Conservation (phyloP, 2,329 filamentous ascomycete genomes). For the Neopestalotiopsis sp. region DNA sequence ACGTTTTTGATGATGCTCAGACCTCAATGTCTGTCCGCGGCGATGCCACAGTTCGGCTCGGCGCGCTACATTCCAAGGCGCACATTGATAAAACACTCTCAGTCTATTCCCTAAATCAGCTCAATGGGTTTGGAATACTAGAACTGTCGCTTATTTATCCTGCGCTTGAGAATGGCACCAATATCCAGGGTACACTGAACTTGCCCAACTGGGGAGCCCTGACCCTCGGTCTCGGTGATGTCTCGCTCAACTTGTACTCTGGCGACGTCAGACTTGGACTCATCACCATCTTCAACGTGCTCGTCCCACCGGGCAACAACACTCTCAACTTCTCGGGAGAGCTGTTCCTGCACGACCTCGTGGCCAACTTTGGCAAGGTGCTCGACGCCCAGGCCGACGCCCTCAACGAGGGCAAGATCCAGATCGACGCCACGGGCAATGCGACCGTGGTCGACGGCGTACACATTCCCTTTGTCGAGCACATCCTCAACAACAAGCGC, state of each 20-base stretch:
- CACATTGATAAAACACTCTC: conserved; percentile 47
- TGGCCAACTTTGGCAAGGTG: conserved; percentile 47
- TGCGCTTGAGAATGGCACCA: conserved; percentile 41
- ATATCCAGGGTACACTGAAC: conserved; percentile 47
- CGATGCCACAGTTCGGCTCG: conserved; percentile 42
- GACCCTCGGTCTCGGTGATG: conserved; percentile 48
- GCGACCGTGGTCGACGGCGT: conserved; percentile 45
- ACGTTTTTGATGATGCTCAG: conserved; percentile 42
- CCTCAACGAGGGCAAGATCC: conserved; percentile 44
- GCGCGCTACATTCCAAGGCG: conserved; percentile 41
- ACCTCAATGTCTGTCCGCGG: conserved; percentile 45
- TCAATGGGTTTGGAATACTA: conserved; percentile 44
- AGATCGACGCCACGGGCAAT: conserved; percentile 47
- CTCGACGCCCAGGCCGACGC: conserved; percentile 42
- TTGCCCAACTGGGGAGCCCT: conserved; percentile 51
- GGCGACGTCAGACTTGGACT: conserved; percentile 46
- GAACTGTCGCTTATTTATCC: conserved; percentile 42
- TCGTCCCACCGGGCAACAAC: conserved; percentile 49
- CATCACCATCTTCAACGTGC: conserved; percentile 42
- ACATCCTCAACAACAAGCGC: conserved; percentile 44
- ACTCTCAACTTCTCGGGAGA: conserved; percentile 44
- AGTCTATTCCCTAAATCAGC: conserved; percentile 42
- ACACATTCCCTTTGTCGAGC: conserved; percentile 49
- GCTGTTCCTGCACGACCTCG: conserved; percentile 44
- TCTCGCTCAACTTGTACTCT: conserved; percentile 49